phyloP scores from a whole-genome alignment of 768 basidiomycete species.

The Tubosaeta brunneosetosa region DNA sequence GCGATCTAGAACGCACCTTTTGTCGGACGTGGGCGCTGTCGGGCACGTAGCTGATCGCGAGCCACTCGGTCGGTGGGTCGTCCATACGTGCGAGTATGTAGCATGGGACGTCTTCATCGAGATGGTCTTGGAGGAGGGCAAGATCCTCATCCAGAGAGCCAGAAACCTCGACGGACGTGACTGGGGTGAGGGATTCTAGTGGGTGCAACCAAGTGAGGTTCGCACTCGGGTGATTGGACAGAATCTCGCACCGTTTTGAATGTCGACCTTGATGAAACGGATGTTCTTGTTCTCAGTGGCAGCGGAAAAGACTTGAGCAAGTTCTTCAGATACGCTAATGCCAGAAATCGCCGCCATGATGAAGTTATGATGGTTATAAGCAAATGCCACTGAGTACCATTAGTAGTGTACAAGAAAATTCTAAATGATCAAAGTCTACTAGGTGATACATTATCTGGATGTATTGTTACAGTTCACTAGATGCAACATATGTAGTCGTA shows the following conservation, averaged over 20 bases:
- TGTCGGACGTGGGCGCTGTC: conserved; percentile 75
- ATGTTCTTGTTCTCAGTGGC: conserved; percentile 46
- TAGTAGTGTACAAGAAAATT: conserved; percentile 11
- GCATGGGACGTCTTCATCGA: conserved; percentile 62
- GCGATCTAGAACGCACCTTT: conserved; percentile 48
- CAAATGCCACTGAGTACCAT: not conserved
- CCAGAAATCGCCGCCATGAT: conserved; percentile 73
- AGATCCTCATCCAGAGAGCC: conserved; percentile 64
- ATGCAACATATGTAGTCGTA: conserved; percentile 30
- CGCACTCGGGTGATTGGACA: conserved; percentile 5
- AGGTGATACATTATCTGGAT: conserved; percentile 32
- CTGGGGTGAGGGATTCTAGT: conserved; percentile 65
- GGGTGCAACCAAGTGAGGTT: conserved; percentile 23
- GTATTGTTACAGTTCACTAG: conserved; percentile 33
- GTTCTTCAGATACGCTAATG: conserved; percentile 57
- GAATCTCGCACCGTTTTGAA: conserved; percentile 59
- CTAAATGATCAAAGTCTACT: conserved; percentile 26
- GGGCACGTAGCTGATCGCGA: conserved; percentile 76
- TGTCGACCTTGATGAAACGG: conserved; percentile 75
- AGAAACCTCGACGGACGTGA: conserved; percentile 43
- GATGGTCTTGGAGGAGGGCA: conserved; percentile 46
- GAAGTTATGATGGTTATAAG: not conserved
- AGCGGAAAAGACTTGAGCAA: conserved; percentile 53
- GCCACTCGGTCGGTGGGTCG: conserved; percentile 59
- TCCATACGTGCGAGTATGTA: conserved; percentile 71